Percentiles rank a stretch among this genome's conserved stretches.
Conservation (phyloP, 2,329 filamentous ascomycete species). For the Geosmithia flava region DNA sequence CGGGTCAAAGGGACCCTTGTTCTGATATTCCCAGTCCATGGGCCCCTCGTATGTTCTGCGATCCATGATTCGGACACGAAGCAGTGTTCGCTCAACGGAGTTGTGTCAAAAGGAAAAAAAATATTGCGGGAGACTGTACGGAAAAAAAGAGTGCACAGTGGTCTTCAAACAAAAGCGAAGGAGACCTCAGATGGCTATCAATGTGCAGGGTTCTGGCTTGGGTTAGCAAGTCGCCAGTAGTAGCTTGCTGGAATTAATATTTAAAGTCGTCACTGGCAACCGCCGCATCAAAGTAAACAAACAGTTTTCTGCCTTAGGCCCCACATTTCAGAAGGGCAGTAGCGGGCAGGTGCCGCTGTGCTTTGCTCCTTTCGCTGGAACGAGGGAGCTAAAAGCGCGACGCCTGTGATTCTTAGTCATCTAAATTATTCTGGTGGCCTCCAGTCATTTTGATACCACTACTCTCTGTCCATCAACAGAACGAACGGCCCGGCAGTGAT, state of each 20-base stretch:
- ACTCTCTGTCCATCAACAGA: background rate
- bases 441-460: background rate
- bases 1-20: constrained; percentile 42
- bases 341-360: background rate
- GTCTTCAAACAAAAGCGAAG: background rate
- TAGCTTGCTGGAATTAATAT: background rate
- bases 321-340: constrained; percentile 14
- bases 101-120: background rate
- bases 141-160: background rate
- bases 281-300: constrained; percentile 19
- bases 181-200: background rate
- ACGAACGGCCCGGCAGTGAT: background rate
- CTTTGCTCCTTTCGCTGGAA: background rate
- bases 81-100: background rate
- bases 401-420: background rate
- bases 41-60: constrained; percentile 45
- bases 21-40: constrained; percentile 58
- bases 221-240: background rate
- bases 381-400: background rate
- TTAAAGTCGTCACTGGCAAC: background rate
- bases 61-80: constrained; percentile 25
- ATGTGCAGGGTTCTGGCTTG: background rate
- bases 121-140: background rate
- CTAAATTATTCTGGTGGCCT: background rate
- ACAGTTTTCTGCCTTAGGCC: constrained; percentile 12